Evolutionary conservation across 352 stramenopile genomes (phyloP).

Genomic region (Globisporangium yorkense): DNA sequence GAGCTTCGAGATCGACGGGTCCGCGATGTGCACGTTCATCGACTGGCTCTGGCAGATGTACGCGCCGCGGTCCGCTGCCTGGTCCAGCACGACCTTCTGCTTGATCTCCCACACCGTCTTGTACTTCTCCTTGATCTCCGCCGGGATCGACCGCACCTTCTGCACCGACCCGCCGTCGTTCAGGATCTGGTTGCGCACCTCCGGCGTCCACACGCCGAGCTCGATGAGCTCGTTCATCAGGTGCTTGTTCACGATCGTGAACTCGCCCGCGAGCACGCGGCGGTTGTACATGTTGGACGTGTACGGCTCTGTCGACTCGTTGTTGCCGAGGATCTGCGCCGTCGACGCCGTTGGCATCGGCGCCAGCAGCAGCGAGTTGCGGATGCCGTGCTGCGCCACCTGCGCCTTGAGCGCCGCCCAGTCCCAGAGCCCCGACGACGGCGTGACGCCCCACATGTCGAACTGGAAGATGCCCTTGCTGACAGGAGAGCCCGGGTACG

Average conservation of each 20-base stretch:
- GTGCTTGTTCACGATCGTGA: slow-evolving; percentile 99
- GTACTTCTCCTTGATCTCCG: slow-evolving; percentile 93
- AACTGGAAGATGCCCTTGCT: slow-evolving; percentile 98
- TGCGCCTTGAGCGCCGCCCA: slow-evolving; percentile 93
- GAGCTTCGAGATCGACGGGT: slow-evolving; percentile 96
- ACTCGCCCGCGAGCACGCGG: slow-evolving; percentile 97
- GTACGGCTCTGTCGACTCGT: slow-evolving; percentile 98
- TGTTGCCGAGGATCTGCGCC: slow-evolving; percentile 99
- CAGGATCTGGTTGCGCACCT: slow-evolving; percentile 98
- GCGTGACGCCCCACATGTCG: slow-evolving; percentile 97
- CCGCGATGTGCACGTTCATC: slow-evolving; percentile 99
- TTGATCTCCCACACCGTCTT: slow-evolving; percentile 99
- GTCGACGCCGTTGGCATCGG: slow-evolving; percentile 99
- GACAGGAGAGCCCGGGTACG: slow-evolving; percentile 94
- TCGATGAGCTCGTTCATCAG: slow-evolving; percentile 97
- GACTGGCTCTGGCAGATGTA: slow-evolving; percentile 98
- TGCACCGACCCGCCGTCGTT: slow-evolving; percentile 96
- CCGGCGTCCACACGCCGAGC: slow-evolving; percentile 94
- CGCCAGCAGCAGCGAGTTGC: slow-evolving; percentile 98
- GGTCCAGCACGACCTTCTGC: slow-evolving; percentile 96
- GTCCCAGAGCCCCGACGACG: slow-evolving; percentile 91
- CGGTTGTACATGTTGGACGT: slow-evolving; percentile 99
- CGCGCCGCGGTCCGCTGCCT: slow-evolving; percentile 96
- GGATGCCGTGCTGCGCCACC: slow-evolving; percentile 93
- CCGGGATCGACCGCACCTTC: slow-evolving; percentile 80